These are phyloP conservation scores for Apiotrichum brassicae DNA, from an alignment of 1,284 basidiomycete genomes.

Conservation along the genomic window DNA sequence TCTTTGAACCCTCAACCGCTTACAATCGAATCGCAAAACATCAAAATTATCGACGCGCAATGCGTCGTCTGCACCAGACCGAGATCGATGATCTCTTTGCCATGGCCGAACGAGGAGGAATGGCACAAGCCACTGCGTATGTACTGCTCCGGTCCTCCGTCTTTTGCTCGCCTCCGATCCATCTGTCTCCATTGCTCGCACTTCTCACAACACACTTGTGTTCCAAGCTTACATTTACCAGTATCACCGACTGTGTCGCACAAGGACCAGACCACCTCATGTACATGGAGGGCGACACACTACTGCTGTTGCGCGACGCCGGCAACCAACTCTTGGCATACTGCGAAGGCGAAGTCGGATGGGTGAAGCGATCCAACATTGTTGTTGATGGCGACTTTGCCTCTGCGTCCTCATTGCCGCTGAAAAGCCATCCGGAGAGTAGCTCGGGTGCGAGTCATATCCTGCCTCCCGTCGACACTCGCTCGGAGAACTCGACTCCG, in stretches of 20 bases:
- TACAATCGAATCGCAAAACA: too few relatives aligned
- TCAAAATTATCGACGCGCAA: too few relatives aligned
- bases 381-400: neutral
- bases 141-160: conserved; percentile 15
- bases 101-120: conserved; percentile 34
- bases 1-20: too few relatives aligned
- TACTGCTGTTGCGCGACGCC: conserved; percentile 71
- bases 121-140: conserved; percentile 38
- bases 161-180: neutral
- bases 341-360: conserved; percentile 86
- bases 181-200: neutral
- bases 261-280: conserved; percentile 72
- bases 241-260: conserved; percentile 61
- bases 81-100: conserved; percentile 36
- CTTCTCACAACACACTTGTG: too few relatives aligned
- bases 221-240: conserved; percentile 5
- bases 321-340: conserved; percentile 57
- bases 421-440: too few relatives aligned
- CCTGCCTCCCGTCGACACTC: neutral
- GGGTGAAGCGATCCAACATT: conserved; percentile 55
- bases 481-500: neutral
- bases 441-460: too few relatives aligned
- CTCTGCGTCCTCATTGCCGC: conserved; percentile 11
- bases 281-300: conserved; percentile 79
- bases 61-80: conserved; percentile 30